Conservation (phyloP, 2,329 filamentous ascomycete species). For the Colletotrichum sp. region DNA sequence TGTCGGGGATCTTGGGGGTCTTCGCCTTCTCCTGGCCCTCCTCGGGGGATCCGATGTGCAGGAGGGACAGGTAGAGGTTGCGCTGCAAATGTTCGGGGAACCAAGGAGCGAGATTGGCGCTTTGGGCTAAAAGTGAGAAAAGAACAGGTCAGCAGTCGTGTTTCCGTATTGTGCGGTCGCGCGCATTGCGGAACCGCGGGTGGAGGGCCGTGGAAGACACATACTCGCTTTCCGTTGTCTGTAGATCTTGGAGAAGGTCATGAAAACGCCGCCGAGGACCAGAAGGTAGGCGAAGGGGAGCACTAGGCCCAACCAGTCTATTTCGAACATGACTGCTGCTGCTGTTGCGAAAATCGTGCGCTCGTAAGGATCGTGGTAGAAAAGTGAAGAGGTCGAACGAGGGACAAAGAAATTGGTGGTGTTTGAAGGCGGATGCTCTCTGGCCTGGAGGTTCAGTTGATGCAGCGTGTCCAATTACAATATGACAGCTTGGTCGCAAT, state of each 20-base stretch:
- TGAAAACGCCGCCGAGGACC: conserved; percentile 85
- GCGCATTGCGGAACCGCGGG: not conserved
- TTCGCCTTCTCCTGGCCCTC: conserved; percentile 75
- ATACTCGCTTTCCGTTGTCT: conserved; percentile 86
- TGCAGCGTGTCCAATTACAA: conserved; percentile 21
- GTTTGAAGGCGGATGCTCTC: not conserved
- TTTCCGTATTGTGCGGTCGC: not conserved
- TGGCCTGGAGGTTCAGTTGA: not conserved
- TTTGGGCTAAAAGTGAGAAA: conserved; percentile 62
- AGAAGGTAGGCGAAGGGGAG: conserved; percentile 89
- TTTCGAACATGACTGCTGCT: conserved; percentile 45
- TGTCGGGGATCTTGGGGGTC: conserved; percentile 75
- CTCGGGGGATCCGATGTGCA: conserved; percentile 74
- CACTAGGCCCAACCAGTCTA: conserved; percentile 82
- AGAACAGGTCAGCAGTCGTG: not conserved
- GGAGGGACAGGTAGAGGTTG: conserved; percentile 91
- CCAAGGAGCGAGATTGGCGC: conserved; percentile 90
- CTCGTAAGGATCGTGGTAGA: conserved; percentile 18
- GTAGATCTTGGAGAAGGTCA: conserved; percentile 92
- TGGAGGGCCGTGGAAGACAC: conserved; percentile 32
- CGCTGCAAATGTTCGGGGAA: conserved; percentile 90
- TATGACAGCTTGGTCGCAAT: conserved; percentile 22
- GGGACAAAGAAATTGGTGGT: conserved; percentile 15
- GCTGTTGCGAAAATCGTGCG: not conserved
- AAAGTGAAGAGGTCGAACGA: conserved; percentile 5